Evolutionary conservation across 768 basidiomycete species (phyloP).

Genomic region (Termitomyces sp.): DNA sequence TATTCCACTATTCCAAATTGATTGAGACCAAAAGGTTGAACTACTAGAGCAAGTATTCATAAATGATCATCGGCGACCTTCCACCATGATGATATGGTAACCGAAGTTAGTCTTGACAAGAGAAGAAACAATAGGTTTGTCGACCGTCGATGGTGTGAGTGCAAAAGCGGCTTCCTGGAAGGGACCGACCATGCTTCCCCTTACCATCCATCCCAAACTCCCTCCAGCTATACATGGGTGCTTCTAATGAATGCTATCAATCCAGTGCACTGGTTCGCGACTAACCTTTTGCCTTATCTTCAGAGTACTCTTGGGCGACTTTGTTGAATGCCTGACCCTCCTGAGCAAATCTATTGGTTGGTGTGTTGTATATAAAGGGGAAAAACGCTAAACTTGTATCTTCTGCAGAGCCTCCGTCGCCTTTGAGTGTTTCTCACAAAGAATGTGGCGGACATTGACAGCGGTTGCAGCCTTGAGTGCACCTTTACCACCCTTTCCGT

Average conservation of each 20-base stretch:
- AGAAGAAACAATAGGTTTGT: constrained; percentile 65
- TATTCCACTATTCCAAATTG: background rate
- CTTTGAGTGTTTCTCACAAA: constrained; percentile 84
- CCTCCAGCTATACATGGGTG: constrained; percentile 55
- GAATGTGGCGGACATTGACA: constrained; percentile 80
- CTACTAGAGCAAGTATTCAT: background rate
- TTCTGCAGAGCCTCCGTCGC: constrained; percentile 74
- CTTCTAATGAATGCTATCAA: background rate
- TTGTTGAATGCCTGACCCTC: constrained; percentile 82
- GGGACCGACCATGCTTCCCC: constrained; percentile 84
- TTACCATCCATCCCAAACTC: constrained; percentile 80
- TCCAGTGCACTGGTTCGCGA: background rate
- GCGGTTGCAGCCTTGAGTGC: constrained; percentile 73
- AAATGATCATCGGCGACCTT: constrained; percentile 56
- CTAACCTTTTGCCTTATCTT: constrained; percentile 84
- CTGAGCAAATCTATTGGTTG: constrained; percentile 21
- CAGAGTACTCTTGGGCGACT: constrained; percentile 85
- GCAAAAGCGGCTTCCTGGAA: constrained; percentile 90
- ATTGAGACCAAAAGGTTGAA: background rate
- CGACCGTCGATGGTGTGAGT: constrained; percentile 70
- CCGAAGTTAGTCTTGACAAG: constrained; percentile 82
- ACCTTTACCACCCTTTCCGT: constrained; percentile 37
- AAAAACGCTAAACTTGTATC: constrained; percentile 53
- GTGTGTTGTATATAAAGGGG: background rate
- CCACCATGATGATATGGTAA: constrained; percentile 90